Evolutionary conservation across 176 grass and related monocot species (phyloP), one percentile per base, ranked within the genome.

Genomic region (Saccharum spontaneum): DNA sequence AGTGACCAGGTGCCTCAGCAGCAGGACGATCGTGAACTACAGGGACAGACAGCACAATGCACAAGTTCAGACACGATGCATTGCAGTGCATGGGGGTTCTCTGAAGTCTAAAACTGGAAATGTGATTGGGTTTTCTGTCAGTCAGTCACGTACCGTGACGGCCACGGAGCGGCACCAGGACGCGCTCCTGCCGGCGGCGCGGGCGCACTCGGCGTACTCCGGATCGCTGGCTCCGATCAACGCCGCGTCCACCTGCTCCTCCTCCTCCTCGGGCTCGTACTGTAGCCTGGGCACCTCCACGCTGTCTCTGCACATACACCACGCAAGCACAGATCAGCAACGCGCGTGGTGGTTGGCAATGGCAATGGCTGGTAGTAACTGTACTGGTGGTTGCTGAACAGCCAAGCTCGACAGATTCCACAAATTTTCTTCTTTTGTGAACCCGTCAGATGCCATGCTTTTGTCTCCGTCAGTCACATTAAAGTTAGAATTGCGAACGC

Each of bases 221-320:
- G 24, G 66, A 16, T 90, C 85, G 67, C 68, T 44, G 38, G 74
- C 66, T 15, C 14, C 73, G 23, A 63, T n/a, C 38, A 73, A 39
- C 54, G 44, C 60, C 31, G 39, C 49, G 18, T 75, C 54, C 49
- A 52, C 49, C 49, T 18, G 15, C 49, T 18, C 48, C 2, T 71
- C 39, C 2, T 71, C 39, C 38, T 57, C 79, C 14, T 71, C 62
- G 16, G 77, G 84, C 37, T 92, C 90, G 76, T 94, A 84, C 67
- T 82, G 84, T 55, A 69, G 46, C 67, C 89, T 87, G 6, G 89
- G 87, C 7, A 94, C 85, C 67, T 94, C 91, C 76, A 94, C 79
- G 69, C 91, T 92, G 73, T 83, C 91, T 67, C 94, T 97, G 88
- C 75, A 59, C 12, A 37, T 13, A 30, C 71, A 18, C 24, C 44